A percentile compares a stretch with the other conserved stretches of the same genome.
Conservation (phyloP, 192 early-diverging fungal genomes). For the Cetraspora pellucida region DNA sequence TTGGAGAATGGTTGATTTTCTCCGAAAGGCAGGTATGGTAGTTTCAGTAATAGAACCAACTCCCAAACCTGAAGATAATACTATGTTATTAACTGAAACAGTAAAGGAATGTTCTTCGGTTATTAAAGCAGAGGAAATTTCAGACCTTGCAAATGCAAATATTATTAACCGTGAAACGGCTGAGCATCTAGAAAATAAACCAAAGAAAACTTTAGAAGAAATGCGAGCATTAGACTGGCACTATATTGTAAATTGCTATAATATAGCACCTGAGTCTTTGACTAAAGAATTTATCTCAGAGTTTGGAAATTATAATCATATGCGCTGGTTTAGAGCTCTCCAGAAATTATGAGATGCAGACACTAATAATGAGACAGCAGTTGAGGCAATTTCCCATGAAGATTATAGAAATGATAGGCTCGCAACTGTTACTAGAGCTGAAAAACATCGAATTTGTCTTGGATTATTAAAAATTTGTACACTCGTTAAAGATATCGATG, state of each 20-base stretch:
- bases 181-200: constrained; percentile 9
- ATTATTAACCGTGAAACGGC: not conserved
- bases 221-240: too few species aligned
- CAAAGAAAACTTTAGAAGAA: not conserved
- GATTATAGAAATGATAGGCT: too few species aligned
- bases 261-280: too few species aligned
- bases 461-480: not conserved
- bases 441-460: too few species aligned
- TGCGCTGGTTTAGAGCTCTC: too few species aligned
- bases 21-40: not conserved
- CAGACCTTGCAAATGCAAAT: not conserved
- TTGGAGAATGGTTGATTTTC: not conserved
- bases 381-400: too few species aligned
- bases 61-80: not conserved
- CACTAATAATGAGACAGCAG: too few species aligned
- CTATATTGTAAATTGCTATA: too few species aligned
- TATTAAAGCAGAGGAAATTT: constrained; percentile 23
- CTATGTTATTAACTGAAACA: not conserved
- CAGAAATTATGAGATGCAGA: too few species aligned
- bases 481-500: constrained; percentile 18
- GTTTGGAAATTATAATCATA: too few species aligned
- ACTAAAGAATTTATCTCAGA: too few species aligned
- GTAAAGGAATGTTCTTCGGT: not conserved
- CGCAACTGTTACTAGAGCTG: too few species aligned
- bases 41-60: not conserved